Evolutionary conservation across 2,329 filamentous ascomycete species (phyloP), one percentile per base, ranked within the genome.

Genomic region (Botryosphaeria agaves): DNA sequence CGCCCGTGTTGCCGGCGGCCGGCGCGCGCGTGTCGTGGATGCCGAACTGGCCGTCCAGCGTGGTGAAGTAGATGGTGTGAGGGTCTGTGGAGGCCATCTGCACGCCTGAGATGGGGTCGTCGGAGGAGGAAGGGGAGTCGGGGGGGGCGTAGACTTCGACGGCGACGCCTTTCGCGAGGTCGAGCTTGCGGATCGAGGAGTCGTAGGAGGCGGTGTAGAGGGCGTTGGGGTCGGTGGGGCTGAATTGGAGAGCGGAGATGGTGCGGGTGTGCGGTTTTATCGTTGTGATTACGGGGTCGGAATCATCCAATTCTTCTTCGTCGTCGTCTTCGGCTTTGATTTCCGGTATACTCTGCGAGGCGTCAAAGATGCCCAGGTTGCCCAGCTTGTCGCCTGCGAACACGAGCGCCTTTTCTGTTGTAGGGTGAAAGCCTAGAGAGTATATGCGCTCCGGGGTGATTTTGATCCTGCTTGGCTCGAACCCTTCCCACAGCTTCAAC

Each of bases 371-470:
- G 1, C 89, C 89, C 34, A 95, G 64, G 15, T 83, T 80, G 1
- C 89, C 87, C 39, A 91, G 68, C 49, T 98, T 98, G 45, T 98
- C 89, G 7, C 87, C 87, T 0, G 87, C 87, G 47, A 98, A 91
- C 2, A 95, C 67, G 3, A 98, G 62, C 0, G 85, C 74, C 44
- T 95, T 95, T 3, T 85, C 73, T 34, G 74, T 64, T 0, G 75
- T 85, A 0, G 89, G 89, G 44, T 98, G 89, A 41, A 98, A 87
- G 0, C 76, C 74, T 43, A 95, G 72, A 0, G 80, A 68, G 46
- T 95, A 98, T 32, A 92, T 69, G 31, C 87, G 62, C 41, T 93
- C 83, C 0, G 84, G 85, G 0, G 80, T 87, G 29, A 94, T 76
- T 48, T 94, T 95, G 44, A 94, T 89, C 31, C 82, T 70, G 43